Conservation (phyloP, 306 rosid genomes). For the Heteromeles arbutifolia region DNA sequence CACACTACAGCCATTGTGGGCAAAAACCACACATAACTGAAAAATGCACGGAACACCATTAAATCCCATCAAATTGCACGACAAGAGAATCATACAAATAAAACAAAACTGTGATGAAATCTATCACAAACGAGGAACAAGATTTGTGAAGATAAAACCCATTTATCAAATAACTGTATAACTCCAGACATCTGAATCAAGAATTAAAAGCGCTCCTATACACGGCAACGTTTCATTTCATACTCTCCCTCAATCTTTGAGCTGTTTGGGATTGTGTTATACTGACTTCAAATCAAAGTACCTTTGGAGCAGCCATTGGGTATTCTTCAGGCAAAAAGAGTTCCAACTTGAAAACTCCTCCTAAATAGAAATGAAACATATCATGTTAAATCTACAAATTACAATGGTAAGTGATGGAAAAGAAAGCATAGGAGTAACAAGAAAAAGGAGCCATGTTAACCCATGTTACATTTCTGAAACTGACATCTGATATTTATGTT, state of each 20-base stretch:
- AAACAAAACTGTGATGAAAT: background rate
- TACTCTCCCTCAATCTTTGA: background rate
- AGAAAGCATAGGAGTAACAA: background rate
- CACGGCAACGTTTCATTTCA: background rate
- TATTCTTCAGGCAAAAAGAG: slow-evolving; percentile 95
- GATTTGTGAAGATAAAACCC: background rate
- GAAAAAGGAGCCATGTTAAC: background rate
- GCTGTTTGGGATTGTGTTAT: background rate
- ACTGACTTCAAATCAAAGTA: slow-evolving; percentile 22
- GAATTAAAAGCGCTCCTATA: background rate
- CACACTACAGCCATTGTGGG: background rate
- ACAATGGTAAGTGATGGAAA: background rate
- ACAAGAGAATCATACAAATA: background rate
- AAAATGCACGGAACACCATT: background rate
- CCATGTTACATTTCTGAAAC: background rate
- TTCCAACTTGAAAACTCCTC: slow-evolving; percentile 97
- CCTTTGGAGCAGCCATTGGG: slow-evolving; percentile 99
- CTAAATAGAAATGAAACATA: slow-evolving; percentile 33
- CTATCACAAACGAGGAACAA: background rate
- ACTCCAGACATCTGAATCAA: background rate
- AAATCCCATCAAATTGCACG: background rate
- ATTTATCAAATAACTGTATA: background rate
- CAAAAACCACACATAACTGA: background rate
- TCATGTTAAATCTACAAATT: background rate
- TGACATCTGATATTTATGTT: background rate